Evolutionary conservation across 202 grass and related monocot genomes (phyloP).

Genomic region (Setaria italica): DNA sequence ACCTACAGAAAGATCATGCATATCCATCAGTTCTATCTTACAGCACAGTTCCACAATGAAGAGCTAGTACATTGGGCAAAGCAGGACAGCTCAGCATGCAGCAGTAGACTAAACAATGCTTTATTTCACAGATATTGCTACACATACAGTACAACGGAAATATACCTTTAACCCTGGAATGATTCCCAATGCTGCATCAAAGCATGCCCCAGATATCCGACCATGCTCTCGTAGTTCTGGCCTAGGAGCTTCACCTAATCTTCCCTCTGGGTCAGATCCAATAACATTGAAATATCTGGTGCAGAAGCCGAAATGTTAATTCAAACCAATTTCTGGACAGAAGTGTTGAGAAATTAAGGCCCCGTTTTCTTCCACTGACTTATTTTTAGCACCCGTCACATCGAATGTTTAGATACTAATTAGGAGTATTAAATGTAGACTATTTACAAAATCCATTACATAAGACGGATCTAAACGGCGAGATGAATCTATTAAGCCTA

Average conservation of each 20-base stretch:
- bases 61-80: not conserved
- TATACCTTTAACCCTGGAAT: slow-evolving; percentile 87
- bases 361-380: no score
- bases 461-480: no score
- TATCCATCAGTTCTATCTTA: slow-evolving; percentile 29
- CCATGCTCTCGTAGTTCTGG: slow-evolving; percentile 94
- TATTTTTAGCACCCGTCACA: no score
- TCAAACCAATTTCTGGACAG: slow-evolving; percentile 27
- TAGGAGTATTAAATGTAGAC: no score
- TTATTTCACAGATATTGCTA: slow-evolving; percentile 13
- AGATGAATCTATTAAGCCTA: no score
- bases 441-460: no score
- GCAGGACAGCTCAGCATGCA: slow-evolving; percentile 13
- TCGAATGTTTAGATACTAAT: no score
- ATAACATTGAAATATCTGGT: slow-evolving; percentile 98
- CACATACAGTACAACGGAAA: slow-evolving; percentile 5
- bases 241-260: slow-evolving; percentile 94
- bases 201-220: slow-evolving; percentile 94
- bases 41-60: not conserved
- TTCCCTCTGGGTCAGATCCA: slow-evolving; percentile 92
- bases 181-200: slow-evolving; percentile 87
- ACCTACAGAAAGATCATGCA: slow-evolving; percentile 56
- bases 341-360: not conserved
- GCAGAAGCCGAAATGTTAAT: slow-evolving; percentile 34
- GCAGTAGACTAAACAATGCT: slow-evolving; percentile 18